These are phyloP conservation scores for Camellia lanceoleosa DNA, from an alignment of 148 eudicot genomes.

Conservation along the genomic window DNA sequence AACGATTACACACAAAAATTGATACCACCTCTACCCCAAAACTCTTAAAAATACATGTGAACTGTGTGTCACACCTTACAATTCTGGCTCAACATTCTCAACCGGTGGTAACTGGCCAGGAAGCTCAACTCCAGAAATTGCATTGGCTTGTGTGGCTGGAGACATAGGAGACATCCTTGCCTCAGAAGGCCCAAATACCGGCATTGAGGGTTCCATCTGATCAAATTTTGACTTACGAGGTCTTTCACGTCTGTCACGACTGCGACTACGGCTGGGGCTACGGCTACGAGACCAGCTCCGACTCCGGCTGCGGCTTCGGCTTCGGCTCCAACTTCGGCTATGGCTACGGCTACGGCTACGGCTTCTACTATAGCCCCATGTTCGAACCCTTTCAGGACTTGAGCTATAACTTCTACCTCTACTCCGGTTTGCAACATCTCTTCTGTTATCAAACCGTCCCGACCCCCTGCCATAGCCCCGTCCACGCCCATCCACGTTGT, in stretches of 20 bases:
- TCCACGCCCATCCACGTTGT: constrained; percentile 54
- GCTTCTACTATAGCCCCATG: constrained; percentile 62
- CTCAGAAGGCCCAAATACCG: constrained; percentile 25
- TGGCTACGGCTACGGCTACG: constrained; percentile 58
- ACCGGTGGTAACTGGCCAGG: constrained; percentile 12
- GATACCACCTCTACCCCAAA: not conserved
- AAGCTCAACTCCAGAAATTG: constrained; percentile 28
- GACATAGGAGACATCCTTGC: constrained; percentile 16
- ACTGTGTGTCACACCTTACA: constrained; percentile 15
- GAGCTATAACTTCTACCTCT: constrained; percentile 72
- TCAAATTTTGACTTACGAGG: constrained; percentile 50
- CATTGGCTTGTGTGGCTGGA: constrained; percentile 18
- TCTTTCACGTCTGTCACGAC: constrained; percentile 41
- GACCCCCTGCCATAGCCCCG: constrained; percentile 50
- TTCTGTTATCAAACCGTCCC: constrained; percentile 63
- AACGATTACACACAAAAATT: not conserved
- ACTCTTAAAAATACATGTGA: not conserved
- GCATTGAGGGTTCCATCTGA: constrained; percentile 41
- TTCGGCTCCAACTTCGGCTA: constrained; percentile 53
- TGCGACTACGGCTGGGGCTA: constrained; percentile 33
- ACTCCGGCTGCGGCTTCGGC: constrained; percentile 45
- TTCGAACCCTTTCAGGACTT: constrained; percentile 83
- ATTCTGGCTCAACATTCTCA: constrained; percentile 18
- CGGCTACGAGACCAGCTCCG: constrained; percentile 39
- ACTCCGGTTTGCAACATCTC: constrained; percentile 51